These are phyloP conservation scores for Erucastrum elatum DNA, from an alignment of 345 rosid genomes.

Conservation along the genomic window DNA sequence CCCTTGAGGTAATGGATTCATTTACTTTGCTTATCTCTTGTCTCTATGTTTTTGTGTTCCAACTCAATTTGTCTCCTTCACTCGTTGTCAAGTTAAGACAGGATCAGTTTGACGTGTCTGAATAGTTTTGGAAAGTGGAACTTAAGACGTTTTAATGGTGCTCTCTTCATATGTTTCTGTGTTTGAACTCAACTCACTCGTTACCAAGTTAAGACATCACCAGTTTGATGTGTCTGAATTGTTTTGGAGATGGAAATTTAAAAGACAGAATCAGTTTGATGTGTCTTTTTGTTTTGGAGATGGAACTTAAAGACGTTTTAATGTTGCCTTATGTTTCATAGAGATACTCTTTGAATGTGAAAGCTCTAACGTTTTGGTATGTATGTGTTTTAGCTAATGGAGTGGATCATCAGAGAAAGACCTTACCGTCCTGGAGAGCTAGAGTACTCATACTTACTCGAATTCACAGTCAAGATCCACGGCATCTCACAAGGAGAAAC, in stretches of 20 bases:
- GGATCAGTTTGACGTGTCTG: not conserved
- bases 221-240: not conserved
- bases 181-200: not conserved
- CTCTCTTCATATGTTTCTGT: not conserved
- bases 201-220: not conserved
- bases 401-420: constrained; percentile 91
- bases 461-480: constrained; percentile 72
- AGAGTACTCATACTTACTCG: constrained; percentile 81
- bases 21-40: constrained; percentile 6
- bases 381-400: constrained; percentile 66
- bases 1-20: constrained; percentile 47
- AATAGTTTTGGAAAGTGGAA: too few species aligned
- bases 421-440: constrained; percentile 79
- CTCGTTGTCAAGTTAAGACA: not conserved
- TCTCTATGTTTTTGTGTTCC: not conserved
- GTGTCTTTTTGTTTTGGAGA: not conserved
- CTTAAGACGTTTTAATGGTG: too few species aligned
- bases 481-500: constrained; percentile 76
- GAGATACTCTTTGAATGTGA: not conserved
- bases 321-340: not conserved
- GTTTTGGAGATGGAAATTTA: not conserved
- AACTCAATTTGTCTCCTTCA: not conserved
- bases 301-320: not conserved
- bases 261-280: not conserved
- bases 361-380: constrained; percentile 4